These are phyloP conservation scores for Venturia oleaginea DNA, from an alignment of 2,329 filamentous ascomycete species.

Conservation along the genomic window DNA sequence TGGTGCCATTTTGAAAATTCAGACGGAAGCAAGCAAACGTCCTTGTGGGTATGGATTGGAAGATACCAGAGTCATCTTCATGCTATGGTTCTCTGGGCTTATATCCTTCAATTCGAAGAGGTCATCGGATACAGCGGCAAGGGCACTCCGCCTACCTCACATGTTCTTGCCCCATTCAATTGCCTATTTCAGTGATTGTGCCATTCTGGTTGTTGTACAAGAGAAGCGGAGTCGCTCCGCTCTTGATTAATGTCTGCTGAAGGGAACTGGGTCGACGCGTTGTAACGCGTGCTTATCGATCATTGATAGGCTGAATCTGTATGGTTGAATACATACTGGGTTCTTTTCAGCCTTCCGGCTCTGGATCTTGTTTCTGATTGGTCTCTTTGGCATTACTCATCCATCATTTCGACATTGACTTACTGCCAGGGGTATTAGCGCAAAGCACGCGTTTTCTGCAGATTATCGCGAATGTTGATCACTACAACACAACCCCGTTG, in stretches of 20 bases:
- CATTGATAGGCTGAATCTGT: not conserved
- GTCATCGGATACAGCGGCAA: not conserved
- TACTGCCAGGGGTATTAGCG: not conserved
- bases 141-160: not conserved
- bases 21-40: constrained; percentile 22
- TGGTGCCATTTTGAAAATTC: constrained; percentile 23
- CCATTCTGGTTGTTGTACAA: not conserved
- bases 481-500: not conserved
- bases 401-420: not conserved
- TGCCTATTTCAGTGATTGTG: not conserved
- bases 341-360: not conserved
- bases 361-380: not conserved
- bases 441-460: not conserved
- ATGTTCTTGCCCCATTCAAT: not conserved
- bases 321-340: not conserved
- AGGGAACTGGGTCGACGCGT: not conserved
- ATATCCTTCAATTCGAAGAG: not conserved
- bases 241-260: not conserved
- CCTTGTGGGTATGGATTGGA: not conserved
- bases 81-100: not conserved
- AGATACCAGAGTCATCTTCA: not conserved
- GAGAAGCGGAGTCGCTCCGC: not conserved
- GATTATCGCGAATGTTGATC: not conserved
- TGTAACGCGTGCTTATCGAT: not conserved
- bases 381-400: not conserved